Evolutionary conservation across 352 stramenopile species (phyloP), one percentile per base, ranked within the genome.

Genomic region (Globisporangium rhizosaccharum): DNA sequence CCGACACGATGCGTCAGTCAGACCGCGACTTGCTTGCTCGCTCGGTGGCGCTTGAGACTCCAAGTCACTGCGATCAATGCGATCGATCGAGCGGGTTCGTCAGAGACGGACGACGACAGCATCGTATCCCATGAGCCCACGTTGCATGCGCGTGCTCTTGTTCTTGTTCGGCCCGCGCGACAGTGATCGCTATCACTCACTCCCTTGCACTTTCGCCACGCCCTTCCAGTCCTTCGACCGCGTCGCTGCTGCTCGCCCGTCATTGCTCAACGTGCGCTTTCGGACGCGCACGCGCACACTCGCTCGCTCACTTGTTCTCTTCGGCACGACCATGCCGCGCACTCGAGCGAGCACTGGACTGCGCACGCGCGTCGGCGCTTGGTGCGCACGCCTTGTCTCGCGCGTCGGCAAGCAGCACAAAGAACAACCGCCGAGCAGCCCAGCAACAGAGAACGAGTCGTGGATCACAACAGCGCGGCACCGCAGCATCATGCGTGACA

Each of bases 381-480:
- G 54, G 61, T 66, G 61, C 39, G 33, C 42, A 36, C 54, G 48
- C 25, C 28, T 62, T 28, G n/a, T 61, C 5, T 20, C 37, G 25
- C 53, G 46, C 7, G 59, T 60, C 14, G 30, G 30, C n/a, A 59
- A 50, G 14, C 51, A 55, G 17, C 20, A 23, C 12, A n/a, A 33
- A 7, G 8, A 39, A 30, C 25, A 15, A 2, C 7, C 33, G 17
- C 15, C 8, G 33, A 28, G 46, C 17, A 46, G 20, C 18, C 23
- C 61, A 14, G 53, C 25, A 30, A 66, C 61, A 4, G 48, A 61
- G 39, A 26, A 57, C 33, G 53, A 66, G 48, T 59, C 49, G 30
- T 58, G 61, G 54, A 28, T 58, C 30, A 52, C 51, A 11, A 53
- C 48, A 4, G 28, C 33, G 25, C 37, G 51, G 18, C 28, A 56